Conservation (phyloP, 805 yeast species). For the Cyberlindnera nakhonratchasimensis region DNA sequence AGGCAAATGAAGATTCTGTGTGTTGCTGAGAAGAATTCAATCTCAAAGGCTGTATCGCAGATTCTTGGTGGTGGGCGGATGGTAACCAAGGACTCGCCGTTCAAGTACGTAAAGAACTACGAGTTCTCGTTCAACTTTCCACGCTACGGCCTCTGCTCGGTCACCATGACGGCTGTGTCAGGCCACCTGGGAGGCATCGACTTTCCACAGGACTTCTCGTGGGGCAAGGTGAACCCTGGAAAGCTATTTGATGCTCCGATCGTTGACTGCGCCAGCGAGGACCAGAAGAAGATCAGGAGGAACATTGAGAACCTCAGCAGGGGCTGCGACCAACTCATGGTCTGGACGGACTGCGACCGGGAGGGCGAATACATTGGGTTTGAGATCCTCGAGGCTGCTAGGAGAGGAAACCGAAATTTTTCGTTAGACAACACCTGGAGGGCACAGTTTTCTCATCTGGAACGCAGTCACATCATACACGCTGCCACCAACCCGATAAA, state of each 20-base stretch:
- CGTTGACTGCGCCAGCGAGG: constrained; percentile 36
- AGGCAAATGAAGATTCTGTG: constrained; percentile 69
- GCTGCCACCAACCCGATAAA: constrained; percentile 71
- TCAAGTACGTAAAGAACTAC: constrained; percentile 72
- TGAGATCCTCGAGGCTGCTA: constrained; percentile 75
- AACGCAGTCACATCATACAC: constrained; percentile 60
- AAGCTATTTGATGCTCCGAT: constrained; percentile 71
- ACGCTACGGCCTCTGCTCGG: constrained; percentile 59
- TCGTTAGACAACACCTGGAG: constrained; percentile 53
- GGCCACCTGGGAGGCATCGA: constrained; percentile 76
- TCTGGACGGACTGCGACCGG: constrained; percentile 98
- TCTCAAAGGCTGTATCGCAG: constrained; percentile 77
- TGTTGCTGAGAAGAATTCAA: constrained; percentile 96
- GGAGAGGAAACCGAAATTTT: constrained; percentile 42
- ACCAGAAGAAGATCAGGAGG: constrained; percentile 46
- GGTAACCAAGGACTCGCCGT: constrained; percentile 43
- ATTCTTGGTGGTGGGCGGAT: constrained; percentile 73
- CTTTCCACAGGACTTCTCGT: constrained; percentile 56
- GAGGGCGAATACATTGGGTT: constrained; percentile 93
- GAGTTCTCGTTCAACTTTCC: constrained; percentile 71
- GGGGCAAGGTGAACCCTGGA: constrained; percentile 58
- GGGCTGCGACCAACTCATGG: constrained; percentile 62
- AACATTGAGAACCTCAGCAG: constrained; percentile 70
- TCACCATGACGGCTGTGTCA: constrained; percentile 88
- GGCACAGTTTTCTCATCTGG: constrained; percentile 86